Evolutionary conservation across 2,329 filamentous ascomycete species (phyloP), one percentile per base, ranked within the genome.

Genomic region (Colletotrichum shisoi): DNA sequence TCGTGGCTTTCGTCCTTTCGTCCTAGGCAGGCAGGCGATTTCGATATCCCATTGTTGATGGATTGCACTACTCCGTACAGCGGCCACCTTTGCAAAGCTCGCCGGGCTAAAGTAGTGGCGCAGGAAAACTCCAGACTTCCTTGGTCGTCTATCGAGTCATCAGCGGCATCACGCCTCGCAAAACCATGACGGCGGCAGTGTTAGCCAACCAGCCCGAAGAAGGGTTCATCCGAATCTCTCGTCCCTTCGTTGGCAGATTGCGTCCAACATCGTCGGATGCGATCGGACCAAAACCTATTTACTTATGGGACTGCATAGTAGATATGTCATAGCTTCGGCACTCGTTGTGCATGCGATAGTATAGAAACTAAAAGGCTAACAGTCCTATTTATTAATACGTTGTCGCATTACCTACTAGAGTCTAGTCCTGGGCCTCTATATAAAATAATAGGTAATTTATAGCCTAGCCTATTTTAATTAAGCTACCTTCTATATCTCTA

Each of bases 111-210:
- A 46, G 24, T 54, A 54, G 60, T 31, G 34, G 34, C 40, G 48
- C 64, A 57, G 57, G 57, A 61, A 37, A 13, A 56, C 54, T 44
- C 53, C 48, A 7, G 60, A 17, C 37, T 49, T 59, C 45, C 19
- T 39, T 45, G 39, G 19, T 44, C 27, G 27, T 27, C 44, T 39
- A 21, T 48, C 56, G 44, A 58, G n/a, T 15, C 24, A 21, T 48
- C 56, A 31, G 39, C 56, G 44, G 56, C 56, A 27, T 46, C 44
- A 24, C 56, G 56, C 56, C 42, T 46, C 37, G n/a, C 21, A 63
- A 48, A 53, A 63, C 40, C 45, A 48, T 24, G 61, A 34, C 24
- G 61, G 56, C 37, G 62, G 49, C 54, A 56, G 57, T 21, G 40
- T 39, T 19, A 17, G 56, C 40, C 65, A 44, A 39, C 31, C 42